These are phyloP conservation scores for Penicillium sp. DNA, from an alignment of 2,329 filamentous ascomycete genomes.

Conservation along the genomic window DNA sequence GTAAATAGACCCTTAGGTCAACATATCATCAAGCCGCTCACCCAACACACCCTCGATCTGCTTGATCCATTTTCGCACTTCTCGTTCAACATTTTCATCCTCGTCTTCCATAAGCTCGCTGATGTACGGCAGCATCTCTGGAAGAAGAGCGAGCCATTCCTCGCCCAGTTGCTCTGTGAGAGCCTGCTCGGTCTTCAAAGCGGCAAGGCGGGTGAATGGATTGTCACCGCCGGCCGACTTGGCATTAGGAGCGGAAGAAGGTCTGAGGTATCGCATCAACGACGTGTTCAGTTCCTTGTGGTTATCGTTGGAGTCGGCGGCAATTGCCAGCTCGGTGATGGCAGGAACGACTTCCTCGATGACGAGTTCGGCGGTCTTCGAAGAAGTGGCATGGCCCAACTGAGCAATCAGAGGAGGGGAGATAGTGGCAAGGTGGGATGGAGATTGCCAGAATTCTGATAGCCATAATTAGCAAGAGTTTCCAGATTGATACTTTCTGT, in stretches of 20 bases:
- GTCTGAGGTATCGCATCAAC: conserved; percentile 70
- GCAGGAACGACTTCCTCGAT: conserved; percentile 60
- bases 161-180: conserved; percentile 78
- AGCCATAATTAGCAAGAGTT: background rate
- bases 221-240: conserved; percentile 48
- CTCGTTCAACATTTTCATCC: conserved; percentile 83
- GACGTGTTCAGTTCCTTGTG: conserved; percentile 80
- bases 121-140: conserved; percentile 95
- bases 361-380: conserved; percentile 43
- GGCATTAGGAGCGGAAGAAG: conserved; percentile 39
- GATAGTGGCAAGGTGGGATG: conserved; percentile 73
- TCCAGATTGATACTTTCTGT: background rate
- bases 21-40: conserved; percentile 85
- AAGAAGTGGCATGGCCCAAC: conserved; percentile 46
- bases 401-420: conserved; percentile 64
- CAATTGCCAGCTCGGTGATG: conserved; percentile 70
- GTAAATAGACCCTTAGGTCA: conserved; percentile 55
- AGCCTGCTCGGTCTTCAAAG: conserved; percentile 72
- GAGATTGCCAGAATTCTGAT: conserved; percentile 82
- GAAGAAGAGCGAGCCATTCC: conserved; percentile 84
- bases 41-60: conserved; percentile 84
- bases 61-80: conserved; percentile 84
- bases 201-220: conserved; percentile 67
- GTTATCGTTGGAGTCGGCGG: conserved; percentile 78
- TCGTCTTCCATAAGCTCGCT: conserved; percentile 95